These are phyloP conservation scores for Batkoa obscura DNA, from an alignment of 371 early-diverging fungal species.

Conservation along the genomic window DNA sequence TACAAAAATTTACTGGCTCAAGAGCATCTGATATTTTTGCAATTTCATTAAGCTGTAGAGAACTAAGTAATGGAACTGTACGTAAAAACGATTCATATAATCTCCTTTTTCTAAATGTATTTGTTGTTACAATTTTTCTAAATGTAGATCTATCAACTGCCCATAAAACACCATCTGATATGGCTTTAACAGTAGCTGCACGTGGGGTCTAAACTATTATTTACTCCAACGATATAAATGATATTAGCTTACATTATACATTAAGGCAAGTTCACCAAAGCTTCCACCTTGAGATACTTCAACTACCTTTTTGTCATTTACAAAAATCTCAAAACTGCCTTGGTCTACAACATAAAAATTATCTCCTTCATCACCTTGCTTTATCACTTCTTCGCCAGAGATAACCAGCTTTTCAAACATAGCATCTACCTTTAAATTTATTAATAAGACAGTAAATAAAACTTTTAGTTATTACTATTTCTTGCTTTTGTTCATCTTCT, in stretches of 20 bases:
- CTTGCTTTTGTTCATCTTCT: constrained; percentile 1
- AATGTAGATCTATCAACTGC: constrained; percentile 90
- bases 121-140: constrained; percentile 83
- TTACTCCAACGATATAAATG: background rate
- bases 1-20: constrained; percentile 61
- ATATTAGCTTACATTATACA: constrained; percentile 54
- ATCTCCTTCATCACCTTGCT: constrained; percentile 92
- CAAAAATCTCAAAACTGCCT: constrained; percentile 86
- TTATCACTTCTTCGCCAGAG: constrained; percentile 62
- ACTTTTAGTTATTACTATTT: background rate
- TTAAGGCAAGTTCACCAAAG: constrained; percentile 95
- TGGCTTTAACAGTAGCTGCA: constrained; percentile 87
- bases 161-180: constrained; percentile 74
- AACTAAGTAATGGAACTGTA: constrained; percentile 63
- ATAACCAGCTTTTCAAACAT: constrained; percentile 79
- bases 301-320: constrained; percentile 50
- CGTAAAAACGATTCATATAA: constrained; percentile 87
- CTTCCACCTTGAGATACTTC: constrained; percentile 65
- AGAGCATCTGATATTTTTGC: constrained; percentile 91
- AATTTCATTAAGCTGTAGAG: constrained; percentile 75
- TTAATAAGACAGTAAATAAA: background rate
- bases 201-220: constrained; percentile 32
- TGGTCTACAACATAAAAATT: constrained; percentile 94
- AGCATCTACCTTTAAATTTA: constrained; percentile 38
- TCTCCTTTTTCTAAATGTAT: constrained; percentile 73